Evolutionary conservation across 345 rosid genomes (phyloP).

Genomic region (Sonneratia alba): DNA sequence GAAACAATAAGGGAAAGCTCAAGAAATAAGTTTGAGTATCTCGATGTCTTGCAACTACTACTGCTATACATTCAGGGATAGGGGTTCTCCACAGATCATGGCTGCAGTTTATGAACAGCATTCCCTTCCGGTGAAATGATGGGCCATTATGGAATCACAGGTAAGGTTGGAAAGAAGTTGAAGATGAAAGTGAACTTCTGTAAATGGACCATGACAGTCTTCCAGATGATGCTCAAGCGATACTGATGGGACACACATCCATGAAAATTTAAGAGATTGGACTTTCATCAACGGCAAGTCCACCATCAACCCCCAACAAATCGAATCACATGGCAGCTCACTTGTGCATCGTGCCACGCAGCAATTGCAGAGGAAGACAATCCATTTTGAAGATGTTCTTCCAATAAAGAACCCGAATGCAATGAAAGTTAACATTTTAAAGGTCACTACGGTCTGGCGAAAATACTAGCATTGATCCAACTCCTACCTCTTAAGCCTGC

Average conservation of each 20-base stretch:
- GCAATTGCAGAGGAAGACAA: not conserved
- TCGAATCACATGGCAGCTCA: not conserved
- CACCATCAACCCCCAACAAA: not conserved
- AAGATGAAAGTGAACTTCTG: not conserved
- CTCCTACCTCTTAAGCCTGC: slow-evolving; percentile 59
- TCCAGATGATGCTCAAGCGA: not conserved
- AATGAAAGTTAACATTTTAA: not conserved
- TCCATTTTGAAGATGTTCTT: not conserved
- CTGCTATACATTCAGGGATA: not conserved
- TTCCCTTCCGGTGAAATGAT: not conserved
- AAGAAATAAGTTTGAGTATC: not conserved
- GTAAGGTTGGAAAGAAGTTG: not conserved
- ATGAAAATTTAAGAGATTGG: not conserved
- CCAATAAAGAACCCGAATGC: not conserved
- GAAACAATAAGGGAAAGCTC: not conserved
- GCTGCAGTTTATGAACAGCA: not conserved
- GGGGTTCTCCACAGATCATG: not conserved
- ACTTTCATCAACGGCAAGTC: no score
- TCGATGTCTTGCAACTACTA: not conserved
- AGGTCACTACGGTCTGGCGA: not conserved
- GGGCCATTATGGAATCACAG: not conserved
- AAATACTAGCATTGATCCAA: not conserved
- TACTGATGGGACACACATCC: not conserved
- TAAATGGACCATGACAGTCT: not conserved
- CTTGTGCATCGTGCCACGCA: not conserved